Evolutionary conservation across 2,329 filamentous ascomycete genomes (phyloP), one percentile per base, ranked within the genome.

Genomic region (Fusarium pseudoanthophilum): DNA sequence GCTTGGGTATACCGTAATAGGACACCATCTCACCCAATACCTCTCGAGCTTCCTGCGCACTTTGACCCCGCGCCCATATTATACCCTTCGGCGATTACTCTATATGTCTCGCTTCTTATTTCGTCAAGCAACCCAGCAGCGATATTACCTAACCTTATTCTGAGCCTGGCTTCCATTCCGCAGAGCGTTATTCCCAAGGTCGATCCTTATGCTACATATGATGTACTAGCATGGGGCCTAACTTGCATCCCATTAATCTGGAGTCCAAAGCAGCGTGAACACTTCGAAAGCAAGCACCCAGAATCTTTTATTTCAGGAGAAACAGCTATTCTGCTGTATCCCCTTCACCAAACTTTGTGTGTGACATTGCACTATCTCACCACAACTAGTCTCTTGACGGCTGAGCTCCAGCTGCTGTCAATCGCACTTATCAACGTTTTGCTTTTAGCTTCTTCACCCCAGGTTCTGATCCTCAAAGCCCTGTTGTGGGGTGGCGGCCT

Each of bases 61-160:
- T 97, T 98, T 82, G 95, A 98, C 78, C 95, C 95, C 6, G 95
- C 95, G 11, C 94, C 95, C 16, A 86, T 97, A n/a, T 82, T 98
- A 64, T 98, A 98, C 79, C 95, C 95, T 24, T 88, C 92, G 11
- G 83, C 91, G 5, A 86, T 97, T 36, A 94, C 95, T 2, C 83
- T 95, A 21, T 86, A 95, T 51, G 92, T 96, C 34, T 91, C 95
- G 3, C 84, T 96, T 9, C 91, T 95, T 15, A 86, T 97, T 46
- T 89, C 91, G 13, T 85, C 87, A 57, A 87, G 88, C 55, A 90
- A 89, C 51, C 85, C 88, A 7, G 85, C 86, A 21, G 85, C 91
- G 18, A 80, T 97, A 26, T 83, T 97, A 13, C 91, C 93, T 4
- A 97, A 96, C 77, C 89, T 97, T 43, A 87, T 97, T n/a, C 88